Base-by-base conservation (phyloP, 371 early-diverging fungal species). In the Mucor saturninus region DNA sequence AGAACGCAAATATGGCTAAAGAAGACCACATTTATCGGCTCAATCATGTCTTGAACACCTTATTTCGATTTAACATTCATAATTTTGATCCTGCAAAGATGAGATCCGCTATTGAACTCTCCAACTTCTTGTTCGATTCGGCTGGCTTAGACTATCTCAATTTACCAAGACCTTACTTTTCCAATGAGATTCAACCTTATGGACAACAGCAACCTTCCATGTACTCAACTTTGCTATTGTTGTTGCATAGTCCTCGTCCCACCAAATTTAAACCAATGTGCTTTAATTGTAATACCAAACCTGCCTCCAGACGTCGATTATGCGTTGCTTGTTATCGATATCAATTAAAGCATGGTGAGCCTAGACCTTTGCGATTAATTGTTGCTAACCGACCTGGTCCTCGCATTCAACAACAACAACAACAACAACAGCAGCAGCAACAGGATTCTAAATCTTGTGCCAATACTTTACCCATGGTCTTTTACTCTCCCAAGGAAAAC, bases 11-110 rank as follows among this genome's bases (percentile, higher is more conserved):
- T 15, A 57, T 71, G 40, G 81, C 81, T 7, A 81, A 81, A 54
- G 76, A 77, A 52, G 81, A 81, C 40, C 78, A 77, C 45, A 74
- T 81, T 28, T 81, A 76, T 30, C 68, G 81, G n/a, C 58, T 81
- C 9, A 81, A 81, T 49, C 68, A 77, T 59, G 75, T 77, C 11
- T 54, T 81, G 38, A 81, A 81, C 37, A 74, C 76, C 2, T 55
- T 81, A 3, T 81, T 81, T 31, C 76, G 81, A 6, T 81, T 81
- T 59, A 72, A 77, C 28, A 35, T 81, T 13, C 70, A 71, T 42
- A 31, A 61, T 4, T 67, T 81, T 55, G 76, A 77, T 57, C 45
- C 68, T 28, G 39, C 35, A 32, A 67, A 72, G 28, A 39, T 80
- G 21, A 59, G 55, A 5, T 26, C 64, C 1, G 69, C 73, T 0